Conservation (phyloP, 1,284 basidiomycete genomes). For the Agaricales sp. region DNA sequence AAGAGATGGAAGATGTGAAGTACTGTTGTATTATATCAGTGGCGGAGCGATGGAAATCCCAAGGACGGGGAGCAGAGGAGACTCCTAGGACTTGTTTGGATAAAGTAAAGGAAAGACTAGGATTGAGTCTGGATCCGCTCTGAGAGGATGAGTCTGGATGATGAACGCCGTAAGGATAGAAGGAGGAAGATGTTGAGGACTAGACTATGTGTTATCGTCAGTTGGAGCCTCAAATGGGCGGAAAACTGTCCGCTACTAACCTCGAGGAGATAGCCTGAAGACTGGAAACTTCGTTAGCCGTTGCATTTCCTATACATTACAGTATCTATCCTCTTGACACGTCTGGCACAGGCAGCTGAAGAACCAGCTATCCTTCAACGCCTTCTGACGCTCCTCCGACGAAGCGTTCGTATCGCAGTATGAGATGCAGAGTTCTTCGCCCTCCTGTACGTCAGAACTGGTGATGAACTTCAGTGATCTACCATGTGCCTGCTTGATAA, state of each 20-base stretch:
- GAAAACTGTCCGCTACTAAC: too few relatives aligned
- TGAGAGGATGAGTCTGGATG: background rate
- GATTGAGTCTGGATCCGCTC: background rate
- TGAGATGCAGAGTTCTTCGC: conserved; percentile 49
- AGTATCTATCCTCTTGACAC: conserved; percentile 20
- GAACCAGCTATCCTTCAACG: conserved; percentile 37
- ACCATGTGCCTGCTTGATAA: conserved; percentile 39
- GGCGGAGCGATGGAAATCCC: too few relatives aligned
- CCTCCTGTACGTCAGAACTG: conserved; percentile 29
- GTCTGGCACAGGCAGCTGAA: conserved; percentile 40
- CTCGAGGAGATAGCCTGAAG: too few relatives aligned
- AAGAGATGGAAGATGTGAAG: too few relatives aligned
- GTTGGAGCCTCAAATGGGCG: too few relatives aligned
- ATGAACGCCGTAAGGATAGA: background rate
- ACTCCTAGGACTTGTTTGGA: too few relatives aligned
- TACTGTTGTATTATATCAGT: too few relatives aligned
- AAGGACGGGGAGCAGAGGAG: too few relatives aligned
- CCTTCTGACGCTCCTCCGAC: conserved; percentile 24
- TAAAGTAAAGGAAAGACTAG: background rate
- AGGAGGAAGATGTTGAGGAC: too few relatives aligned
- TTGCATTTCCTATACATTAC: too few relatives aligned
- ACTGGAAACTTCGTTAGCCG: too few relatives aligned
- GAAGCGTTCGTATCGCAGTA: conserved; percentile 37
- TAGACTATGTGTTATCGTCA: too few relatives aligned
- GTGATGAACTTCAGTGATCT: conserved; percentile 40